These are phyloP conservation scores for Oenanthe javanica DNA, from an alignment of 140 eudicot genomes.

Conservation along the genomic window DNA sequence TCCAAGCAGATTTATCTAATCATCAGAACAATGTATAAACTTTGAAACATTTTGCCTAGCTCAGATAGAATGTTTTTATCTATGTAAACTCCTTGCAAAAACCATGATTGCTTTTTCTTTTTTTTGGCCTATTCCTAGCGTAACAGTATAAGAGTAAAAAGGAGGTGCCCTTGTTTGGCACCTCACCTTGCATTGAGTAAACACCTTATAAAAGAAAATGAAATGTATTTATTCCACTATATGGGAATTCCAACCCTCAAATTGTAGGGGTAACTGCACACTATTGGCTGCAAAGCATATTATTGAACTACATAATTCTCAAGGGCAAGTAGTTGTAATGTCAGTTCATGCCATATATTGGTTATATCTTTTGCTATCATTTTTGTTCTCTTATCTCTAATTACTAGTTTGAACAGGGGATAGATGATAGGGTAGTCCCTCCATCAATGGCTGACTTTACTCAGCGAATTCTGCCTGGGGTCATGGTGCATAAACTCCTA, in stretches of 20 bases:
- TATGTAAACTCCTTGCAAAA: background rate
- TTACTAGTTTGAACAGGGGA: constrained; percentile 44
- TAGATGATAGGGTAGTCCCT: constrained; percentile 76
- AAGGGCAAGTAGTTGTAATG: background rate
- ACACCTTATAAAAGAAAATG: background rate
- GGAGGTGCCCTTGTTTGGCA: background rate
- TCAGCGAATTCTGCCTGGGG: constrained; percentile 67
- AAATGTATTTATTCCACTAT: background rate
- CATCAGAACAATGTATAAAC: background rate
- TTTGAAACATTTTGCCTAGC: background rate
- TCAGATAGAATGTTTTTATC: no score
- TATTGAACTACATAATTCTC: background rate
- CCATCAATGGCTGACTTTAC: constrained; percentile 67
- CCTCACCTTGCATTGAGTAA: background rate
- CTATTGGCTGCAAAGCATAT: background rate
- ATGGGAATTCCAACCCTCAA: background rate
- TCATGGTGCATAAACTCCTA: constrained; percentile 82
- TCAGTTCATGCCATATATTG: background rate
- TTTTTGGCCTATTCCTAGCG: no score
- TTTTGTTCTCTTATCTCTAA: background rate
- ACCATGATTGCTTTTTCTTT: no score
- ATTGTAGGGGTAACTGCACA: background rate
- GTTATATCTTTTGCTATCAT: background rate
- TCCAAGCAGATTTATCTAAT: background rate
- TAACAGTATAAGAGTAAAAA: background rate